These are phyloP conservation scores for Aphanocladium album DNA, from an alignment of 2,329 filamentous ascomycete genomes.

Conservation along the genomic window DNA sequence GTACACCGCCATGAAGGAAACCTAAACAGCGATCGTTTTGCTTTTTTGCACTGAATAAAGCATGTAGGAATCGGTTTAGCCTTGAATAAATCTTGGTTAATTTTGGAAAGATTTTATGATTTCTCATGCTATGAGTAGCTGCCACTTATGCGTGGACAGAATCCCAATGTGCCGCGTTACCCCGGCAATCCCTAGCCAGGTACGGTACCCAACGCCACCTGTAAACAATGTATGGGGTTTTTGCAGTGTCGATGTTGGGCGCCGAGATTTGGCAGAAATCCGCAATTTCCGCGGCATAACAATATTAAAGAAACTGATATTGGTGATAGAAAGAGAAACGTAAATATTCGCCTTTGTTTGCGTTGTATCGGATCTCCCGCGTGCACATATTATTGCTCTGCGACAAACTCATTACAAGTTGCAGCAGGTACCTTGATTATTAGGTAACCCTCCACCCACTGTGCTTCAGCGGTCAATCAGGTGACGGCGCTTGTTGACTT, in stretches of 20 bases:
- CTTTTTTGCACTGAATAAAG: no score
- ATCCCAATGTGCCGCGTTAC: neutral
- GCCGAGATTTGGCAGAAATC: neutral
- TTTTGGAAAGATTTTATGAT: neutral
- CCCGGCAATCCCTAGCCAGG: constrained; percentile 10
- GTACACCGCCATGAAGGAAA: neutral
- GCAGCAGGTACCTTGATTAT: neutral
- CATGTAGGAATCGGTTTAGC: no score
- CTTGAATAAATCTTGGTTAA: neutral
- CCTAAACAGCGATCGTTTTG: neutral
- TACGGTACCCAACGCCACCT: constrained; percentile 3
- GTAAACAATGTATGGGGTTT: neutral
- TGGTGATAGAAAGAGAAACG: no score
- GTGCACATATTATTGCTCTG: neutral
- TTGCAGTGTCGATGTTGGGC: neutral
- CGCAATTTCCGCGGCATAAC: neutral
- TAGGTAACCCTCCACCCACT: constrained; percentile 2
- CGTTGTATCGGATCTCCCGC: no score
- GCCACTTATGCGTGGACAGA: neutral
- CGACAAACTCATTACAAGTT: neutral
- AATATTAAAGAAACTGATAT: neutral
- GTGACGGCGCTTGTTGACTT: constrained; percentile 13
- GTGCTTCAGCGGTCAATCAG: constrained; percentile 1
- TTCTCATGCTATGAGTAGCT: neutral
- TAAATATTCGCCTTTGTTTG: no score